Evolutionary conservation across 345 rosid species (phyloP).

Genomic region (Gynandropsis gynandra): DNA sequence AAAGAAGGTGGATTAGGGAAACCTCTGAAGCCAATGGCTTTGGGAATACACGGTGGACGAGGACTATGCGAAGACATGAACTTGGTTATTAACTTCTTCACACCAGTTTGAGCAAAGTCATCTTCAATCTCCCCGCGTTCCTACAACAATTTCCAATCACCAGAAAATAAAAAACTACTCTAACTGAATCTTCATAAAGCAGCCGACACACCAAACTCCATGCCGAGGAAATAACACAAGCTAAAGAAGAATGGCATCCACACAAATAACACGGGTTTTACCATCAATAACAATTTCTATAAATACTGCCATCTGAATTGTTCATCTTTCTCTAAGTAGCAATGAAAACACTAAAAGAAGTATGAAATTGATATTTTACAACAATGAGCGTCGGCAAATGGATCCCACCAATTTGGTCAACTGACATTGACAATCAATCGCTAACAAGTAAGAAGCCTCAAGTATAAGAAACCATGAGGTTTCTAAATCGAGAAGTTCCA

Average conservation of each 20-base stretch:
- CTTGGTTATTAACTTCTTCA: constrained; percentile 35
- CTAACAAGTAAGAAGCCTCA: background rate
- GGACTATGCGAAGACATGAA: constrained; percentile 39
- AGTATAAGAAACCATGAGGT: no score
- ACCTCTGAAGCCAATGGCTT: constrained; percentile 45
- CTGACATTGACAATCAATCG: constrained; percentile 8
- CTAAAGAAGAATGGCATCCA: no score
- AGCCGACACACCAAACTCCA: no score
- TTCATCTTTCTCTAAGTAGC: constrained; percentile 5
- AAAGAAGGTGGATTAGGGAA: constrained; percentile 36
- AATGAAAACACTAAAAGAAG: constrained; percentile 7
- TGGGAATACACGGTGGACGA: constrained; percentile 46
- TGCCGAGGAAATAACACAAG: no score
- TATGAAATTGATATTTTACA: no score
- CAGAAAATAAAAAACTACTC: no score
- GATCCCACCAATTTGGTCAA: background rate
- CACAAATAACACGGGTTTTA: no score
- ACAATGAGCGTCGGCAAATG: no score
- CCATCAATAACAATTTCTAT: background rate
- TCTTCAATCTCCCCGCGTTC: constrained; percentile 65
- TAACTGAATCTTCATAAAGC: no score
- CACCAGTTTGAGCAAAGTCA: constrained; percentile 59
- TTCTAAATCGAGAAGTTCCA: background rate
- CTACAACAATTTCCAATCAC: constrained; percentile 17
- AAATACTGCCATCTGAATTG: background rate